phyloP scores from a whole-genome alignment of 495 filamentous ascomycete genomes.

The Aspergillus sparsus region DNA sequence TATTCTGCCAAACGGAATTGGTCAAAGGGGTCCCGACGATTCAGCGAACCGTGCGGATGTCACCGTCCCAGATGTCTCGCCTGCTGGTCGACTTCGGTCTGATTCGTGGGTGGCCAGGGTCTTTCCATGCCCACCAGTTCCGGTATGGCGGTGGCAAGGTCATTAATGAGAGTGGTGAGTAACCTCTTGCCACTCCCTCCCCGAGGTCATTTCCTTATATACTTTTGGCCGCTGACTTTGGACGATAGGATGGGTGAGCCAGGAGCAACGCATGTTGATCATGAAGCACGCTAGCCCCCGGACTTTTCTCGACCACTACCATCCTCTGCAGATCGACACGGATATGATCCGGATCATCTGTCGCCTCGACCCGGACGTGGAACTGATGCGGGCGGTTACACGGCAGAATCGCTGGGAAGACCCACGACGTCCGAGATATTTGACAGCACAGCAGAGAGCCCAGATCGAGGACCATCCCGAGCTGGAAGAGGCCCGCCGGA shows the following conservation, averaged over 20 bases:
- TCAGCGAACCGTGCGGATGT: background rate
- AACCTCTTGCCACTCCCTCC: background rate
- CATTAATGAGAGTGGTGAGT: constrained; percentile 3
- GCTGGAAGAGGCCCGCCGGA: constrained; percentile 6
- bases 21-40: background rate
- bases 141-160: constrained; percentile 3
- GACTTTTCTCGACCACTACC: constrained; percentile 19
- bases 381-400: constrained; percentile 14
- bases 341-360: constrained; percentile 13
- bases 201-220: too few species aligned
- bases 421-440: constrained; percentile 3
- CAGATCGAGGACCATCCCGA: constrained; percentile 8
- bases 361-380: constrained; percentile 16
- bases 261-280: constrained; percentile 8
- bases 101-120: constrained; percentile 1
- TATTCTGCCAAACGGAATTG: constrained; percentile 2
- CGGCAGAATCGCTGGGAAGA: constrained; percentile 17
- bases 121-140: constrained; percentile 10
- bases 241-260: constrained; percentile 5
- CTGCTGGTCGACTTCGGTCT: background rate
- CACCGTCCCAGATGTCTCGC: background rate
- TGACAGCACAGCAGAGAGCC: background rate
- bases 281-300: constrained; percentile 14
- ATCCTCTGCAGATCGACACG: constrained; percentile 10
- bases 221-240: too few species aligned